phyloP scores from a whole-genome alignment of 2,329 filamentous ascomycete species.

The Lasiodiplodia sp. region DNA sequence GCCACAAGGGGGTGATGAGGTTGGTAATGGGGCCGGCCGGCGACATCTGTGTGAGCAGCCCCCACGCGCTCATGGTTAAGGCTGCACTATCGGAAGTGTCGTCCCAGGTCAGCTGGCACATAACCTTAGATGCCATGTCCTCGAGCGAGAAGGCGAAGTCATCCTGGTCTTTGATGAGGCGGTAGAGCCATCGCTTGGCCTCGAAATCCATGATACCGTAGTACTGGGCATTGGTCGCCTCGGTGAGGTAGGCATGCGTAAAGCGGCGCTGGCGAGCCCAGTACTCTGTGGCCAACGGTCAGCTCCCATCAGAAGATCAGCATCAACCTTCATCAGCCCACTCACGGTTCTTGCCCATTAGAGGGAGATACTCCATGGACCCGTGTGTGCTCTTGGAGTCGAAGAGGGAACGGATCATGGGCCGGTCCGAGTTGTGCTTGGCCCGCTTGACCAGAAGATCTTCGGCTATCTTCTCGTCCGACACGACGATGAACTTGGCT shows the following conservation, averaged over 20 bases:
- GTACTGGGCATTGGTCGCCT: constrained; percentile 54
- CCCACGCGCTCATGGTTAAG: constrained; percentile 62
- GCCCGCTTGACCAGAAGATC: constrained; percentile 61
- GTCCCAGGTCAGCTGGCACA: constrained; percentile 63
- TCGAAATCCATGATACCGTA: constrained; percentile 61
- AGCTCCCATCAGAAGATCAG: not conserved
- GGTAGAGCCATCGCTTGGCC: constrained; percentile 61
- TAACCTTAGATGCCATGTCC: constrained; percentile 66
- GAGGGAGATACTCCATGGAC: constrained; percentile 63
- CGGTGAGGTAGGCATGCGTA: constrained; percentile 60
- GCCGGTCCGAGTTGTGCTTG: constrained; percentile 60
- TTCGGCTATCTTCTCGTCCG: constrained; percentile 61
- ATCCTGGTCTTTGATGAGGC: constrained; percentile 59
- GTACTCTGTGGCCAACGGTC: constrained; percentile 50
- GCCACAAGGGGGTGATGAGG: constrained; percentile 62
- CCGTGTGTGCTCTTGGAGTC: constrained; percentile 63
- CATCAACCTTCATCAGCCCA: not conserved
- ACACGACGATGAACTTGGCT: constrained; percentile 57
- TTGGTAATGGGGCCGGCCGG: constrained; percentile 66
- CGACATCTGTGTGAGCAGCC: constrained; percentile 65
- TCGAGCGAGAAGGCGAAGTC: constrained; percentile 60
- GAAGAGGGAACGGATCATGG: constrained; percentile 59
- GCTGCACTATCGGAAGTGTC: constrained; percentile 57
- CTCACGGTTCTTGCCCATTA: constrained; percentile 64
- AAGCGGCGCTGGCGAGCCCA: constrained; percentile 63